Evolutionary conservation across 164 flowering plant genomes (phyloP).

Genomic region (Sextonia rubra): DNA sequence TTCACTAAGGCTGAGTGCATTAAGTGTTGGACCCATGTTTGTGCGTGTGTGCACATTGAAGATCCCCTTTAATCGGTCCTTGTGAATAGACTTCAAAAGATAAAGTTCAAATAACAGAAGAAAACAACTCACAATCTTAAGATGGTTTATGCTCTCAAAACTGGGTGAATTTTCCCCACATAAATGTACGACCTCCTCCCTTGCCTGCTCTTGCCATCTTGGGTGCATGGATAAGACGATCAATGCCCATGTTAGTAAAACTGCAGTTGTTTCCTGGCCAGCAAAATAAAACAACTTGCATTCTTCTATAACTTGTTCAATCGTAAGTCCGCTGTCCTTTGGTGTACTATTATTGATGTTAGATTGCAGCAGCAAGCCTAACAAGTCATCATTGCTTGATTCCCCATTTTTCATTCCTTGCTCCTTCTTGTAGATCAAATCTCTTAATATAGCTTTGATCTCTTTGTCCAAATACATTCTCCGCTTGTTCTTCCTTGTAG

Average conservation of each 20-base stretch:
- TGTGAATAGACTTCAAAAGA: not conserved
- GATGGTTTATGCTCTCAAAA: conserved; percentile 2
- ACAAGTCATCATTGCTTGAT: conserved; percentile 13
- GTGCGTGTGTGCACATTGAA: not conserved
- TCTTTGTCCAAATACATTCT: conserved; percentile 15
- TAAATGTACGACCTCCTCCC: conserved; percentile 7
- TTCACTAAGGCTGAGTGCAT: not conserved
- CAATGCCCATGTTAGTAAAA: conserved; percentile 10
- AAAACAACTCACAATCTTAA: conserved; percentile 9
- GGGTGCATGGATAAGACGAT: conserved; percentile 10
- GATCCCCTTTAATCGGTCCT: not conserved
- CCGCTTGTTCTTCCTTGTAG: conserved; percentile 19
- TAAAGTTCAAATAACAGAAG: not conserved
- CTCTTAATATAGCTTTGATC: conserved; percentile 2
- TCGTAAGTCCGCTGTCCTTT: not conserved
- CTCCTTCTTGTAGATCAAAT: conserved; percentile 16
- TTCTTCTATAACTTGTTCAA: conserved; percentile 10
- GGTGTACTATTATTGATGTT: not conserved
- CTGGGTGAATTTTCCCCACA: conserved; percentile 2
- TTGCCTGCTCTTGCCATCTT: conserved; percentile 7
- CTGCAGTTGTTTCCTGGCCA: conserved; percentile 11
- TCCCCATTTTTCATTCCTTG: conserved; percentile 13
- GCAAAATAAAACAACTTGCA: conserved; percentile 12
- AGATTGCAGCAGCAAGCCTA: conserved; percentile 19
- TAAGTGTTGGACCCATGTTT: not conserved